phyloP scores from a whole-genome alignment of 2,329 filamentous ascomycete species.

The Penicillium decumbens region DNA sequence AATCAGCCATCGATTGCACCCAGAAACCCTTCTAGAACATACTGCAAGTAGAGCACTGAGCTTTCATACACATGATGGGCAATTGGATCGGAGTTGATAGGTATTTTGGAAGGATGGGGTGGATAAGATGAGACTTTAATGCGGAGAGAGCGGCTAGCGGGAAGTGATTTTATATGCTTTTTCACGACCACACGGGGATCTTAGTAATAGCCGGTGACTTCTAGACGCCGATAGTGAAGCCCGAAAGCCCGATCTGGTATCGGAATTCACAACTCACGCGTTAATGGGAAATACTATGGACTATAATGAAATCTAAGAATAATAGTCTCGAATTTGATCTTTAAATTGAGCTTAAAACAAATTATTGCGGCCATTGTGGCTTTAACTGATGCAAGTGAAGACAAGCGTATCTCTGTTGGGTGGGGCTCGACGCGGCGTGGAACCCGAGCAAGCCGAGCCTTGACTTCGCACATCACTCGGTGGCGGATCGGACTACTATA shows the following conservation, averaged over 20 bases:
- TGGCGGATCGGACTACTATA: neutral
- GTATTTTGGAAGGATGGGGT: neutral
- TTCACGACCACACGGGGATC: conserved; percentile 5
- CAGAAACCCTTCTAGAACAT: conserved; percentile 32
- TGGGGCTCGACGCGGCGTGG: conserved; percentile 13
- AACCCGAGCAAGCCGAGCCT: conserved; percentile 6
- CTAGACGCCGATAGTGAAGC: conserved; percentile 21
- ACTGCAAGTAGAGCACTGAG: conserved; percentile 61
- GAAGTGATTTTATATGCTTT: conserved; percentile 17
- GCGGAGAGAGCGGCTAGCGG: conserved; percentile 2
- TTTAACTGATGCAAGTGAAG: neutral
- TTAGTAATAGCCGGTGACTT: conserved; percentile 21
- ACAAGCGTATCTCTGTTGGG: conserved; percentile 2
- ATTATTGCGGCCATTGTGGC: neutral
- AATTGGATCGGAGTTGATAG: neutral
- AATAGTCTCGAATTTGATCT: neutral
- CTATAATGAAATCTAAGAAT: neutral
- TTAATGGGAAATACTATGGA: neutral
- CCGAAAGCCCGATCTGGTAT: conserved; percentile 22
- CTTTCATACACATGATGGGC: conserved; percentile 59
- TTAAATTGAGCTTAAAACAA: neutral
- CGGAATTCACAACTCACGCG: conserved; percentile 3
- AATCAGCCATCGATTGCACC: conserved; percentile 4
- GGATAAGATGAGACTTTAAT: neutral
- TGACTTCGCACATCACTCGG: neutral